Base-by-base conservation (phyloP, 805 yeast genomes). In the Sugiyamaella marilandica region DNA sequence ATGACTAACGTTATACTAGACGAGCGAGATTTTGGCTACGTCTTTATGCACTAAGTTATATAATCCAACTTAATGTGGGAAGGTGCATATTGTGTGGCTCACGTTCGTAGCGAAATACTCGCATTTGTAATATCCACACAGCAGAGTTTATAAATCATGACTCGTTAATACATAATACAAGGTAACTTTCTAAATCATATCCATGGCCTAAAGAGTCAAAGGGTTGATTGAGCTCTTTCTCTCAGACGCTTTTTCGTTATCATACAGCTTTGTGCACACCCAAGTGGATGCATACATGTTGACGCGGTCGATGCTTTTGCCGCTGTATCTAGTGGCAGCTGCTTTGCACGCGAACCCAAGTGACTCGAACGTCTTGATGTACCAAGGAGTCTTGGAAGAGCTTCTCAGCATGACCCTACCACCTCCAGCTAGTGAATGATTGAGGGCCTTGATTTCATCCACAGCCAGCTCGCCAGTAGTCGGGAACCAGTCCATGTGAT, bases 401-500 rank as follows among this genome's bases (percentile, higher is more conserved):
- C 90, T 80, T 66, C 95, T 80, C 59, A 87, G 72, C 77, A 87
- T 70, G 2, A 86, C 94, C 53, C 89, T 75, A 11, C 95, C 95
- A 32, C 83, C 82, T 26, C 77, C 75, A 10, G 79, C 77, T 48
- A 87, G 73, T 16, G 90, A 85, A 47, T 76, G 73, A 64, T 75
- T 75, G 44, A 87, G 72, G 0, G 88, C 87, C 33, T 73, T 65
- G 57, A 87, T 82, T 66, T 87, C 95, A 43, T 76, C 74, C 45
- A 75, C 70, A 10, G 88, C 91, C 10, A 41, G 49, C 2, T 62
- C 62, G 8, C 84, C 85, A 13, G 73, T 65, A 35, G 87, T 83
- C 59, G 83, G 83, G 64, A 87, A 87, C 95, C 95, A 87, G 69
- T 87, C 95, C 94, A 87, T 85, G 67, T 87, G 95, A 68, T 87